These are phyloP conservation scores for Trichophyton benhamiae DNA, from an alignment of 2,329 filamentous ascomycete genomes.

Conservation along the genomic window DNA sequence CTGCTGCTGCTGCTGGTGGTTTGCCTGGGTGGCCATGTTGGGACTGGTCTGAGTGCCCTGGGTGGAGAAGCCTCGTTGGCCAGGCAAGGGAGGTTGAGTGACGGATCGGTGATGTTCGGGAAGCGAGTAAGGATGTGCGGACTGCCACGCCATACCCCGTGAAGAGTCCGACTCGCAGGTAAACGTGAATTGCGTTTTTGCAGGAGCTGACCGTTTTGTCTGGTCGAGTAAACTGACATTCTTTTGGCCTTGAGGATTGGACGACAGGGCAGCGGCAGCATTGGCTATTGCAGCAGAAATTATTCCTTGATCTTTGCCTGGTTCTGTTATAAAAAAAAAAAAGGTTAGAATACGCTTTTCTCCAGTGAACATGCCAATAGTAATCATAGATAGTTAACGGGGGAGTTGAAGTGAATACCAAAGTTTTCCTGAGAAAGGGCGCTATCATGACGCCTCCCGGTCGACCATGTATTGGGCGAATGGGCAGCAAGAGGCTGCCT, in stretches of 20 bases:
- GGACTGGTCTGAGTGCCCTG: slow-evolving; percentile 47
- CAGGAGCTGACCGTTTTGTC: slow-evolving; percentile 49
- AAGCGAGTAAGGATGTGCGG: slow-evolving; percentile 36
- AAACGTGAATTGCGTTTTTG: slow-evolving; percentile 88
- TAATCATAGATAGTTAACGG: too few relatives aligned
- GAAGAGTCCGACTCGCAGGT: slow-evolving; percentile 85
- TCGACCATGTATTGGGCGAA: slow-evolving; percentile 44
- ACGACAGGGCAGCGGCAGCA: slow-evolving; percentile 53
- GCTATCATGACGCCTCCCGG: slow-evolving; percentile 38
- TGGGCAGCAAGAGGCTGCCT: slow-evolving; percentile 52
- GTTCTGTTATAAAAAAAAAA: slow-evolving; percentile 18
- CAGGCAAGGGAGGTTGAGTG: slow-evolving; percentile 21
- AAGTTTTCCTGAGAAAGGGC: slow-evolving; percentile 29
- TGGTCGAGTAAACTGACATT: slow-evolving; percentile 68
- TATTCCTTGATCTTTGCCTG: slow-evolving; percentile 55
- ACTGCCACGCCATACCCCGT: slow-evolving; percentile 64
- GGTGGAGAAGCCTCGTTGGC: slow-evolving; percentile 34
- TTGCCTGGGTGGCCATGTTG: slow-evolving; percentile 28
- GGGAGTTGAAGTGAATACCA: slow-evolving; percentile 4
- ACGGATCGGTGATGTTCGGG: slow-evolving; percentile 26
- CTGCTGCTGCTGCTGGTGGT: neutral
- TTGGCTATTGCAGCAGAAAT: slow-evolving; percentile 88
- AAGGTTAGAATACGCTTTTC: slow-evolving; percentile 13
- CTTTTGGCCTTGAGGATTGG: slow-evolving; percentile 53
- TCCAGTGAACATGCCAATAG: too few relatives aligned